phyloP scores from a whole-genome alignment of 2,329 filamentous ascomycete species.

The Hypoxylon sp. region DNA sequence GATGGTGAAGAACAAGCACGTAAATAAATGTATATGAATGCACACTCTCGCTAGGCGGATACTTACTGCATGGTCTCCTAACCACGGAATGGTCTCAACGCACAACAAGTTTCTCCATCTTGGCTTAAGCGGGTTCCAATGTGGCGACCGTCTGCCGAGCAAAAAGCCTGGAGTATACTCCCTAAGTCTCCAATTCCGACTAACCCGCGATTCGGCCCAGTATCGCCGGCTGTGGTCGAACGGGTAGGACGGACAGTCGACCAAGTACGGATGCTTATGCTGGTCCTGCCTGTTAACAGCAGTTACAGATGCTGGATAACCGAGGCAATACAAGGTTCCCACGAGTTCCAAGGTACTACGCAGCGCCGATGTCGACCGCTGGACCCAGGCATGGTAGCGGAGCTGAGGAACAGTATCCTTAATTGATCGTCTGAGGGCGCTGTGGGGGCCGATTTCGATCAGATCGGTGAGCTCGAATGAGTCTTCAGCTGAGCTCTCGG shows the following conservation, averaged over 20 bases:
- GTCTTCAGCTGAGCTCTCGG: too few species aligned
- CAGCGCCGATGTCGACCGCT: too few species aligned
- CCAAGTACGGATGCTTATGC: constrained; percentile 40
- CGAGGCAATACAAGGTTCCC: constrained; percentile 18
- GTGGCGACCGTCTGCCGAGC: constrained; percentile 40
- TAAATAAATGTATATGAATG: too few species aligned
- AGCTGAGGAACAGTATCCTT: too few species aligned
- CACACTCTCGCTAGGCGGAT: too few species aligned
- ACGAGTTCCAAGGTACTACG: too few species aligned
- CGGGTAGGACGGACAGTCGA: constrained; percentile 55
- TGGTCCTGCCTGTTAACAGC: not conserved
- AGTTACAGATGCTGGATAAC: constrained; percentile 30
- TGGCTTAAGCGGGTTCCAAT: constrained; percentile 37
- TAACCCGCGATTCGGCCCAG: constrained; percentile 54
- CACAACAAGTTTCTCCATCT: constrained; percentile 15
- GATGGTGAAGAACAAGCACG: too few species aligned
- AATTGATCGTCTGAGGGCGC: too few species aligned
- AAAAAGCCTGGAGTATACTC: constrained; percentile 43
- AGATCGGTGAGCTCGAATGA: too few species aligned
- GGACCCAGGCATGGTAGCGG: too few species aligned
- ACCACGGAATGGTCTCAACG: constrained; percentile 57
- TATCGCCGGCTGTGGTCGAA: constrained; percentile 55
- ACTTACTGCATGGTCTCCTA: constrained; percentile 60
- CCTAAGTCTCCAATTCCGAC: constrained; percentile 46
- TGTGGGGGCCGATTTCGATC: too few species aligned